Base-by-base conservation (phyloP, 2,329 filamentous ascomycete genomes). In the Torrubiellomyces zombiae region DNA sequence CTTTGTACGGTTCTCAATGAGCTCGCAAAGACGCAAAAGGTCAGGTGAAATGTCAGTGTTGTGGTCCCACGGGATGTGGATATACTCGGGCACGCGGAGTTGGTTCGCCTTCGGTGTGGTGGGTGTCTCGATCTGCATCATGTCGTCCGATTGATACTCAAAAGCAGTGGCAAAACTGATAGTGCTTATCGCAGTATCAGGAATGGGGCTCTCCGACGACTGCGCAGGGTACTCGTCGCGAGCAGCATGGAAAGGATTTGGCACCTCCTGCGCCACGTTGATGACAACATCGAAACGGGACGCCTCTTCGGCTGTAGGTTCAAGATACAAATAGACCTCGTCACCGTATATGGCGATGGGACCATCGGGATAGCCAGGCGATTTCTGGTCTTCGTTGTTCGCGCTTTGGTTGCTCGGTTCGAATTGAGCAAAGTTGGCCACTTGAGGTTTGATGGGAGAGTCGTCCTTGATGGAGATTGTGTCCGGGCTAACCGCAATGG, bases 31-130 rank as follows among this genome's bases (percentile, higher is more conserved):
- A 23, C 58, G 60, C 58, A 80, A 71, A 12, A 89, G 53, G 44
- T 89, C 80, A 5, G 70, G 67, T 2, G 79, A 71, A 36, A 91
- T 86, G 31, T 89, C 77, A 0, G 79, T 86, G 49, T 86, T 85
- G 52, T 89, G 80, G 32, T 89, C 80, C 80, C 80, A 89, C 2
- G 71, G 75, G 39, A 89, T 75, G 44, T 91, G 80, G 10, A 89
- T 79, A 39, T 91, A 91, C 45, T 91, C 80, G 1, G 80, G 80
- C 22, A 67, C 53, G 25, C 57, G 63, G 21, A 53, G 45, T 5
- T 46, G 31, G 20, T 48, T 51, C 9, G 67, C 60, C 42, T 65
- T 71, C 3, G 69, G 67, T 0, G 47, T 51, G 1, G 67, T 69
- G 5, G 68, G 66, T 2, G 63, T 65, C 19, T 57, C 54, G 9